Percentiles rank a stretch among this genome's conserved stretches.
Evolutionary conservation across 495 filamentous ascomycete species (phyloP).

Genomic region (Apiosordaria backusii): DNA sequence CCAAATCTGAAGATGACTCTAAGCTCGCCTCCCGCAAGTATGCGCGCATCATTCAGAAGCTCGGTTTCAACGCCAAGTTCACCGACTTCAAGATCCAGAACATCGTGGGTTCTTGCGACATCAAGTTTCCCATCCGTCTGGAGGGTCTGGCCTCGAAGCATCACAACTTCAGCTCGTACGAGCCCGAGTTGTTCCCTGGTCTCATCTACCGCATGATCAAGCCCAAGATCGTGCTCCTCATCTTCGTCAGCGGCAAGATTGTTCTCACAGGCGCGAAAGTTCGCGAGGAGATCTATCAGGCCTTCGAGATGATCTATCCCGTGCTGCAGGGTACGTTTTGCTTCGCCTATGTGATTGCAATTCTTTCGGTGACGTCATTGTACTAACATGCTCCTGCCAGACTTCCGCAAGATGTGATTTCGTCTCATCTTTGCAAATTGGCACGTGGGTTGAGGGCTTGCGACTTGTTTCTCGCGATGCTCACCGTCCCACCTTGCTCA

Average conservation of each 20-base stretch:
- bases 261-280: conserved; percentile 98
- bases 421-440: conserved; percentile 11
- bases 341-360: conserved; percentile 31
- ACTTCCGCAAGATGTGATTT: conserved; percentile 50
- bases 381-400: conserved; percentile 30
- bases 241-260: conserved; percentile 98
- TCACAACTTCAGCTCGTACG: conserved; percentile 99
- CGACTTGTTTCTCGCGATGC: conserved; percentile 1
- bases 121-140: conserved; percentile 98
- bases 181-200: conserved; percentile 97
- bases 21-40: conserved; percentile 97
- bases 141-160: conserved; percentile 93
- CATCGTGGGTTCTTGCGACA: conserved; percentile 97
- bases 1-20: conserved; percentile 97
- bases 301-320: conserved; percentile 98
- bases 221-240: conserved; percentile 97
- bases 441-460: conserved; percentile 6
- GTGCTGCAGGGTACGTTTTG: conserved; percentile 73
- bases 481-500: background rate
- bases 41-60: conserved; percentile 98
- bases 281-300: conserved; percentile 97
- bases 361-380: background rate
- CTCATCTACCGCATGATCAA: conserved; percentile 99
- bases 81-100: conserved; percentile 99
- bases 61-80: conserved; percentile 99